Conservation (phyloP, 2,329 filamentous ascomycete genomes). For the Trichoderma sp. region DNA sequence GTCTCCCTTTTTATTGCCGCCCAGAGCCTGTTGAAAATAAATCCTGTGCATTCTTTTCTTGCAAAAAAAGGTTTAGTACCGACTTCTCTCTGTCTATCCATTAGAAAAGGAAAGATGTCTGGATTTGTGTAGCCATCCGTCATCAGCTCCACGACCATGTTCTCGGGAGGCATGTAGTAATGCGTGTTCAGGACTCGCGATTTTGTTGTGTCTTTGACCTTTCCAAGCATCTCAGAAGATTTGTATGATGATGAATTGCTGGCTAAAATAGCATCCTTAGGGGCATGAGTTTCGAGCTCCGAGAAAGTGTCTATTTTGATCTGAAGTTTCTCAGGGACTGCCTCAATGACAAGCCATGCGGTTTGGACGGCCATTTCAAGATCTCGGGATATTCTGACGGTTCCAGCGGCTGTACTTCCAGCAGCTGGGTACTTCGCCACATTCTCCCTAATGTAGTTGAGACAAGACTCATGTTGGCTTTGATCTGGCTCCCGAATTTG, state of each 20-base stretch:
- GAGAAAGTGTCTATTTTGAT: neutral
- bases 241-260: neutral
- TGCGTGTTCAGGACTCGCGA: neutral
- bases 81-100: slow-evolving; percentile 4
- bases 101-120: slow-evolving; percentile 4
- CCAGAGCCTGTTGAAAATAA: slow-evolving; percentile 1
- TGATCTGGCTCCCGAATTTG: neutral
- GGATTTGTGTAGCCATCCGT: neutral
- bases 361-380: neutral
- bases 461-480: neutral
- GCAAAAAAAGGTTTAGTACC: neutral
- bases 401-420: neutral
- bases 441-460: neutral
- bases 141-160: neutral
- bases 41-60: neutral
- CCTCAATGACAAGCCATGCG: neutral
- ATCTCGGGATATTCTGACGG: neutral
- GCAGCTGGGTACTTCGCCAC: neutral
- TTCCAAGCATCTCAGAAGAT: neutral
- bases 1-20: neutral
- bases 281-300: neutral
- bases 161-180: slow-evolving; percentile 1
- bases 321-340: neutral
- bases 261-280: neutral
- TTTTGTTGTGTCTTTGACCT: neutral